These are phyloP conservation scores for Daldinia eschscholtzii DNA, from an alignment of 2,329 filamentous ascomycete species.

Conservation along the genomic window DNA sequence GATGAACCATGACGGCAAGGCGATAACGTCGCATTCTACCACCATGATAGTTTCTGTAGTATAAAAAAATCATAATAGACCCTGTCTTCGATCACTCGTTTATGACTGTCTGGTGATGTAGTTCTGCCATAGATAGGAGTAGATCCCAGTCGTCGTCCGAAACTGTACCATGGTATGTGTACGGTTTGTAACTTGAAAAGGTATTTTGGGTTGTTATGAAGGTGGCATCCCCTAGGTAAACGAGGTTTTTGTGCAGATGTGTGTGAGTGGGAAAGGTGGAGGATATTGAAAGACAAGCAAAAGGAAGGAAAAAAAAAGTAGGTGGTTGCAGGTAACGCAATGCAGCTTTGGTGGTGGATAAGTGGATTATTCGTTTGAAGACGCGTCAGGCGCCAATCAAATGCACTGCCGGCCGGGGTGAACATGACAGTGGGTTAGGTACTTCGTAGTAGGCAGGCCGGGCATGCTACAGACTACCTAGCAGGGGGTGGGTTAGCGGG, in stretches of 20 bases:
- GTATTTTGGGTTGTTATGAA: slow-evolving; percentile 3
- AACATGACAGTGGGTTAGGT: not conserved
- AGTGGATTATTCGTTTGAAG: slow-evolving; percentile 35
- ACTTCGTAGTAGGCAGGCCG: not conserved
- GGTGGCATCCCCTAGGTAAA: slow-evolving; percentile 15
- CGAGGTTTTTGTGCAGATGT: slow-evolving; percentile 13
- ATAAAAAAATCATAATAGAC: slow-evolving; percentile 18
- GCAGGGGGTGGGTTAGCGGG: not conserved
- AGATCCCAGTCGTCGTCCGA: slow-evolving; percentile 22
- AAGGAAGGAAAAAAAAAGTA: not conserved
- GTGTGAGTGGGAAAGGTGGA: slow-evolving; percentile 23
- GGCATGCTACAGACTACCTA: no score
- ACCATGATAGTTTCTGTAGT: slow-evolving; percentile 24
- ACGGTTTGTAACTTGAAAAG: slow-evolving; percentile 6
- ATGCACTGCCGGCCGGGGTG: slow-evolving; percentile 27
- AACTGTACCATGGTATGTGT: slow-evolving; percentile 13
- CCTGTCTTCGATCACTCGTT: slow-evolving; percentile 37
- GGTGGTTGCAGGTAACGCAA: slow-evolving; percentile 11
- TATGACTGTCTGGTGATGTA: slow-evolving; percentile 40
- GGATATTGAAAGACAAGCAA: slow-evolving; percentile 15
- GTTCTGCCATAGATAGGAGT: slow-evolving; percentile 20
- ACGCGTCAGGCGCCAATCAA: slow-evolving; percentile 46
- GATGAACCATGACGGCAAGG: slow-evolving; percentile 36
- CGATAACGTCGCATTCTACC: slow-evolving; percentile 40
- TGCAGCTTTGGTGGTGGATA: slow-evolving; percentile 8